A percentile compares a stretch with the other conserved stretches of the same genome.
Conservation (phyloP, 2,329 filamentous ascomycete genomes). For the Exophiala sideris region DNA sequence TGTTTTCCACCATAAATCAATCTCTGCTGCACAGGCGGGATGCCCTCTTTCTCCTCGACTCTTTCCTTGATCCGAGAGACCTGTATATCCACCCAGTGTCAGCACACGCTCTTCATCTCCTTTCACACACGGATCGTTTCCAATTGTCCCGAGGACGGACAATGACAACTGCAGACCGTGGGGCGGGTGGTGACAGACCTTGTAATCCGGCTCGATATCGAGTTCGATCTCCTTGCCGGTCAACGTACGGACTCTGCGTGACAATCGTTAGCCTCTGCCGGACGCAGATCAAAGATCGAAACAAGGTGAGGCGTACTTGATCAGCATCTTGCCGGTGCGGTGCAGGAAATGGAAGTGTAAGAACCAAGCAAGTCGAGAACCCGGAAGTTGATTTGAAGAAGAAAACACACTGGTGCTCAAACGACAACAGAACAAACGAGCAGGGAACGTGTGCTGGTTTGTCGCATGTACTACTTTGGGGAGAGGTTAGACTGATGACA, state of each 20-base stretch:
- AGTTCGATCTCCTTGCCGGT: slow-evolving; percentile 99
- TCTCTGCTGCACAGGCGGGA: slow-evolving; percentile 92
- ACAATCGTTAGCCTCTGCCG: slow-evolving; percentile 10
- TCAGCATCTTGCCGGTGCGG: slow-evolving; percentile 9
- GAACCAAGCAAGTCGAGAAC: too few relatives aligned
- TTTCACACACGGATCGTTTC: neutral
- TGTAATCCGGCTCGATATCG: slow-evolving; percentile 91
- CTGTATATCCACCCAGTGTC: slow-evolving; percentile 45
- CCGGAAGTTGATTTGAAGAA: too few relatives aligned
- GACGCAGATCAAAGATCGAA: neutral
- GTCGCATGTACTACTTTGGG: too few relatives aligned
- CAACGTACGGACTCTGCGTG: slow-evolving; percentile 81
- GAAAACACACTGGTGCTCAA: too few relatives aligned
- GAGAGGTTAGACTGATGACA: too few relatives aligned
- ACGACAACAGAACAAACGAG: too few relatives aligned
- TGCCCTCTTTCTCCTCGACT: slow-evolving; percentile 98
- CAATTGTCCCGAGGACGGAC: neutral
- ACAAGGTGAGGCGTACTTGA: slow-evolving; percentile 17
- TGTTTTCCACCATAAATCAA: slow-evolving; percentile 97
- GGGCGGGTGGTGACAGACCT: slow-evolving; percentile 53
- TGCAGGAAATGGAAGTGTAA: too few relatives aligned
- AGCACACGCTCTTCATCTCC: neutral
- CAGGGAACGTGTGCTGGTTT: too few relatives aligned
- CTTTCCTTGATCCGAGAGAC: slow-evolving; percentile 97
- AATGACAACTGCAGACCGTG: neutral